Percentiles rank a stretch among this genome's conserved stretches.
These are phyloP conservation scores for Cicer cuneatum DNA, from an alignment of 306 rosid genomes.

Conservation along the genomic window DNA sequence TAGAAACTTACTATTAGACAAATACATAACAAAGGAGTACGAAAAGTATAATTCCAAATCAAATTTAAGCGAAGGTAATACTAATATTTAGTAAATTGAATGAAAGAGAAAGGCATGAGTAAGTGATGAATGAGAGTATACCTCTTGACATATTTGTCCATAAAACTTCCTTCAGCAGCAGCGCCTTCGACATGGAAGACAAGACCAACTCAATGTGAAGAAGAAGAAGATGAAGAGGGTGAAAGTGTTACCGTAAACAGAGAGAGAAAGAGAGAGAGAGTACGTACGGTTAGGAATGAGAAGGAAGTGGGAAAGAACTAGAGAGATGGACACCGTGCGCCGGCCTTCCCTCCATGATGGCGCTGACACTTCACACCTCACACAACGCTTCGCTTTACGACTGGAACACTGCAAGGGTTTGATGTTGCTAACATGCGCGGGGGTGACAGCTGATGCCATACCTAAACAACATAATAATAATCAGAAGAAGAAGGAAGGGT, in stretches of 20 bases:
- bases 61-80: not conserved
- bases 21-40: too few relatives aligned
- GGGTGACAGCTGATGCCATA: conserved; percentile 54
- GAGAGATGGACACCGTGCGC: conserved; percentile 69
- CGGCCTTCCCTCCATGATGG: conserved; percentile 65
- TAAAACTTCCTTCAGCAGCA: conserved; percentile 57
- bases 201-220: not conserved
- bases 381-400: conserved; percentile 34
- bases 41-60: not conserved
- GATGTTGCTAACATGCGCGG: conserved; percentile 55
- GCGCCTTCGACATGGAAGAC: conserved; percentile 56
- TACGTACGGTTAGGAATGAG: conserved; percentile 58
- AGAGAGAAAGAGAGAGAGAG: conserved; percentile 16
- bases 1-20: not conserved
- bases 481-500: not conserved
- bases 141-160: conserved; percentile 84
- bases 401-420: conserved; percentile 36
- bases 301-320: conserved; percentile 62
- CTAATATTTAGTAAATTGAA: not conserved
- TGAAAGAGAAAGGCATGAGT: conserved; percentile 7
- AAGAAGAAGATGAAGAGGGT: not conserved
- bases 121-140: conserved; percentile 1
- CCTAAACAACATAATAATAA: conserved; percentile 33
- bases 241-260: not conserved
- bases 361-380: conserved; percentile 64